phyloP scores from a whole-genome alignment of 306 rosid genomes.

The Hippophae gyantsensis region DNA sequence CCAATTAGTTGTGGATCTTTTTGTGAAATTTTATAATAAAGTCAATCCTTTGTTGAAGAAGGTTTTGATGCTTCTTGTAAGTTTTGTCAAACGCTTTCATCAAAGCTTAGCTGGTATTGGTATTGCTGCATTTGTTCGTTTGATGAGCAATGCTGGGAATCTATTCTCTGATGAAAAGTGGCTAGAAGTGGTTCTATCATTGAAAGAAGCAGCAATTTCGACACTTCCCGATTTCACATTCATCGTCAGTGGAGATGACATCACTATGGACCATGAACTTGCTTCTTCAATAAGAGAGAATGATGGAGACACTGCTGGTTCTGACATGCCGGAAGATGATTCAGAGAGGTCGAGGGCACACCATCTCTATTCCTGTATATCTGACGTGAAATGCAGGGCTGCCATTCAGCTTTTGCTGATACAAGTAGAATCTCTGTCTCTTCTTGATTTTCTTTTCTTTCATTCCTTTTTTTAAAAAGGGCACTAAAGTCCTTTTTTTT shows the following conservation, averaged over 20 bases:
- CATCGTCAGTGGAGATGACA: slow-evolving; percentile 32
- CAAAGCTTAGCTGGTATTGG: slow-evolving; percentile 98
- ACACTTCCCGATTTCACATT: slow-evolving; percentile 82
- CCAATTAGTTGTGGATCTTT: slow-evolving; percentile 90
- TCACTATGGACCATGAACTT: slow-evolving; percentile 28
- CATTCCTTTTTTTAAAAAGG: no score
- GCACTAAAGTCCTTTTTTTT: no score
- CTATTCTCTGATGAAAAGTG: slow-evolving; percentile 91
- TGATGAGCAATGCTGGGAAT: slow-evolving; percentile 93
- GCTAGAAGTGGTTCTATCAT: slow-evolving; percentile 82
- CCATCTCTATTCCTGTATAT: slow-evolving; percentile 44
- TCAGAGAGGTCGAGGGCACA: slow-evolving; percentile 33
- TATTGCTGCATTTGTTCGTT: slow-evolving; percentile 92
- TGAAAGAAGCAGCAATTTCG: slow-evolving; percentile 79
- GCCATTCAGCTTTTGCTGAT: slow-evolving; percentile 93
- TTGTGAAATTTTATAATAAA: slow-evolving; percentile 75
- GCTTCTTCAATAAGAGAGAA: slow-evolving; percentile 31
- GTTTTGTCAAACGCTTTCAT: slow-evolving; percentile 92
- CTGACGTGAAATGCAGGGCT: slow-evolving; percentile 85
- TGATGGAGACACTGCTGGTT: slow-evolving; percentile 37
- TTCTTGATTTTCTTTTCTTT: not conserved
- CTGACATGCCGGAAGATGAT: slow-evolving; percentile 41
- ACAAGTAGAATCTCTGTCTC: slow-evolving; percentile 57
- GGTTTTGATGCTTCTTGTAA: slow-evolving; percentile 82
- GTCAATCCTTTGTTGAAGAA: slow-evolving; percentile 90